These are phyloP conservation scores for Hagleromyces aurorensis DNA, from an alignment of 805 yeast genomes.

Conservation along the genomic window DNA sequence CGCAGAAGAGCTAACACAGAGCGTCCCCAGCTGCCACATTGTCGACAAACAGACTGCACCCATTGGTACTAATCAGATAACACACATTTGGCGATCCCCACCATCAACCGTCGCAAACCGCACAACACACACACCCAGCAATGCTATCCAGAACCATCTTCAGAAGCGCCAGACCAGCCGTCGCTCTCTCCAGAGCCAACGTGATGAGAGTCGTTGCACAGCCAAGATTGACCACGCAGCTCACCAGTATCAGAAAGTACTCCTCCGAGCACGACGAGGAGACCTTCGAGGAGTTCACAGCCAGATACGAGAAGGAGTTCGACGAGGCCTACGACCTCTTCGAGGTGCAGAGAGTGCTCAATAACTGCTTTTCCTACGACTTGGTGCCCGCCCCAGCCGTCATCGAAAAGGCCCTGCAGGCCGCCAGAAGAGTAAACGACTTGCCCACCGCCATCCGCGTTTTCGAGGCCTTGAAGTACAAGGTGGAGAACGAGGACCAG, in stretches of 20 bases:
- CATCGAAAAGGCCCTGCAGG: conserved; percentile 89
- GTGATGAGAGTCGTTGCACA: conserved; percentile 10
- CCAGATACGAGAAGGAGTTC: conserved; percentile 88
- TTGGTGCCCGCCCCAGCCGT: conserved; percentile 97
- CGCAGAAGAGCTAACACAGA: too few species aligned
- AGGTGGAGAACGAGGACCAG: conserved; percentile 91
- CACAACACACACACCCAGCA: too few species aligned
- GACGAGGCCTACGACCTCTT: conserved; percentile 86
- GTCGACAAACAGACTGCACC: too few species aligned
- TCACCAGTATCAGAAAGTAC: conserved; percentile 64
- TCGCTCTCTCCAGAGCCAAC: conserved; percentile 3
- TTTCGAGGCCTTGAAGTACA: conserved; percentile 92
- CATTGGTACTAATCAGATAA: too few species aligned
- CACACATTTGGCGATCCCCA: too few species aligned
- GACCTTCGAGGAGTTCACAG: conserved; percentile 90
- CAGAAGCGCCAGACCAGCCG: conserved; percentile 14
- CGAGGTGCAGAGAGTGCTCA: conserved; percentile 88
- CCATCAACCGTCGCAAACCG: too few species aligned
- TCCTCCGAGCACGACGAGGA: conserved; percentile 81
- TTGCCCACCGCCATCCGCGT: conserved; percentile 98
- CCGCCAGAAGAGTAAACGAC: conserved; percentile 98
- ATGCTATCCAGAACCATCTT: conserved; percentile 24
- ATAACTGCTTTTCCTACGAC: conserved; percentile 97
- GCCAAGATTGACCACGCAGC: too few species aligned
- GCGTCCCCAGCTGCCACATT: too few species aligned